Conservation (phyloP, 768 basidiomycete genomes). For the Collybia nuda region DNA sequence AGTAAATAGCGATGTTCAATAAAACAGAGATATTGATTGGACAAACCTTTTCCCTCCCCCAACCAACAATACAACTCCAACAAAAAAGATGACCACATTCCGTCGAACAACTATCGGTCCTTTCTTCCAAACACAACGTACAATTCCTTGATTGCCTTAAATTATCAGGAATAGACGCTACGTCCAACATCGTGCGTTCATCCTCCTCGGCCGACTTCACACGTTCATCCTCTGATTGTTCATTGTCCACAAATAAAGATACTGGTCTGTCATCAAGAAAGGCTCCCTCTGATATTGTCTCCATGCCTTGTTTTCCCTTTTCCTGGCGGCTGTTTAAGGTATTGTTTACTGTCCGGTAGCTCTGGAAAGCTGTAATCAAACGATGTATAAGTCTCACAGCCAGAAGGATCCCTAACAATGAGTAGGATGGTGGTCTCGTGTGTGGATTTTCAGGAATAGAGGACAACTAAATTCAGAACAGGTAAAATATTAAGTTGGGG, state of each 20-base stretch:
- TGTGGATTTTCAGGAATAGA: slow-evolving; percentile 70
- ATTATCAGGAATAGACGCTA: slow-evolving; percentile 51
- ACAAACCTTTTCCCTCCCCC: slow-evolving; percentile 83
- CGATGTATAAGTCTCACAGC: slow-evolving; percentile 64
- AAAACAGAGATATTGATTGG: neutral
- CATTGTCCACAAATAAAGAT: slow-evolving; percentile 49
- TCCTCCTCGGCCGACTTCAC: slow-evolving; percentile 68
- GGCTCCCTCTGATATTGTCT: slow-evolving; percentile 28
- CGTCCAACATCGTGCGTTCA: slow-evolving; percentile 62
- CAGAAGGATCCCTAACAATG: slow-evolving; percentile 78
- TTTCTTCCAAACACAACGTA: slow-evolving; percentile 82
- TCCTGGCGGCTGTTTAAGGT: slow-evolving; percentile 20
- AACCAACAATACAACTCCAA: slow-evolving; percentile 86
- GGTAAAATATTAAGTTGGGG: no score
- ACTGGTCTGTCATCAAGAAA: slow-evolving; percentile 64
- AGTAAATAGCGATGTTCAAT: slow-evolving; percentile 1
- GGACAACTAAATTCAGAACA: slow-evolving; percentile 52
- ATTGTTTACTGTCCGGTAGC: slow-evolving; percentile 14
- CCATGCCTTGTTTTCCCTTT: slow-evolving; percentile 30
- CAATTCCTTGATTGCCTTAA: slow-evolving; percentile 66
- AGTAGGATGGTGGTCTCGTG: slow-evolving; percentile 79
- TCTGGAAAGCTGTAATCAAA: slow-evolving; percentile 45
- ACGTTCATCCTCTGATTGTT: slow-evolving; percentile 52
- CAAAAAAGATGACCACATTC: slow-evolving; percentile 92
- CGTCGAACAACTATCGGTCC: slow-evolving; percentile 78